Base-by-base conservation (phyloP, 129 eudicot species). In the Tagetes erecta region DNA sequence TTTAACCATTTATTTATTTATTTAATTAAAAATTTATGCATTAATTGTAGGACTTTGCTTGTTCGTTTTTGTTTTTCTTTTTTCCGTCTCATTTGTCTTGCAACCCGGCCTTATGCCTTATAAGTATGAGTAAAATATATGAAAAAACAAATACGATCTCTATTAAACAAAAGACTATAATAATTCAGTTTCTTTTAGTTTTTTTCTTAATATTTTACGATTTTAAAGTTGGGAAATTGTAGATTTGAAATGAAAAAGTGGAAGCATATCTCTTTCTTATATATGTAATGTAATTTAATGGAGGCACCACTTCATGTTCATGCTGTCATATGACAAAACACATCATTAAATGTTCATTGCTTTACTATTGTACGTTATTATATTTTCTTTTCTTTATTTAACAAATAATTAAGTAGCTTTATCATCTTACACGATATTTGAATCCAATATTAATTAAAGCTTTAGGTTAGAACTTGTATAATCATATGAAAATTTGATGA, bases 181-280 rank as follows among this genome's bases (percentile, higher is more conserved):
- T 55, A 5, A 20, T 35, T 55, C 62, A 31, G 41, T 0, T 35
- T 34, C n/a, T 34, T 59, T 59, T 33, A 8, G 0, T 59, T 1
- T 2, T 34, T 59, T 34, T 8, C 33, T 59, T 4, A 34, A 6
- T 3, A 8, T 11, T 52, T 40, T 57, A 30, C 27, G 13, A 41
- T 41, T 30, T 41, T 13, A 53, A 72, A 38, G 65, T 39, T 57
- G 76, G 66, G 44, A 72, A 70, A 51, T 44, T 72, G 67, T 11
- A 72, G 77, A 57, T 72, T 40, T 57, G 58, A 58, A 57, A 57
- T 58, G 13, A 72, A 30, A 44, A 73, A 59, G 77, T 73, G 55
- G 45, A 42, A 45, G 49, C 77, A 34, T 58, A 73, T 73, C 77
- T 58, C 35, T 55, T 56, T 60, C 37, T 56, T 45, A 8, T 71